phyloP scores from a whole-genome alignment of 78 protist species.

The Dictyostelium capitatum region DNA sequence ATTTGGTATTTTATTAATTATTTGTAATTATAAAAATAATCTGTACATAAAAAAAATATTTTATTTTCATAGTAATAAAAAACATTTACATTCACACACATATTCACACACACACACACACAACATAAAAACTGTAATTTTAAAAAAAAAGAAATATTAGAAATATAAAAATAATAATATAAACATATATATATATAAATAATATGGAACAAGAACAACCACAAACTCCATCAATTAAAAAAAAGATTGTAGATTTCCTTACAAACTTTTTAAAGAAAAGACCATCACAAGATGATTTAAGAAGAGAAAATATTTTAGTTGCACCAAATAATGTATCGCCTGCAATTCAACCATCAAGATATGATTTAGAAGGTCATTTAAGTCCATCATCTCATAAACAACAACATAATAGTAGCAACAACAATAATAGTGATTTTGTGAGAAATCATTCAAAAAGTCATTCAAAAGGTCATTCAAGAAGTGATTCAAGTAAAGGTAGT shows the following conservation, averaged over 20 bases:
- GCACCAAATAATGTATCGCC: slow-evolving; percentile 46
- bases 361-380: slow-evolving; percentile 27
- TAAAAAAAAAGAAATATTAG: neutral
- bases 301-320: slow-evolving; percentile 59
- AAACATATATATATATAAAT: neutral
- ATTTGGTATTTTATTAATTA: too few relatives aligned
- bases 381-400: slow-evolving; percentile 1
- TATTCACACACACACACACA: neutral
- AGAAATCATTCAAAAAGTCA: slow-evolving; percentile 6
- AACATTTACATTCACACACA: neutral
- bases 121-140: neutral
- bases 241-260: slow-evolving; percentile 59
- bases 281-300: slow-evolving; percentile 63
- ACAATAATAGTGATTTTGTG: neutral
- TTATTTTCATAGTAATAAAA: neutral
- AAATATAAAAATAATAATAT: neutral
- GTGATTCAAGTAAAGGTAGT: neutral
- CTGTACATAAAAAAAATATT: neutral
- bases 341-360: slow-evolving; percentile 45
- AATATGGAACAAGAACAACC: slow-evolving; percentile 7
- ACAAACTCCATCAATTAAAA: slow-evolving; percentile 41
- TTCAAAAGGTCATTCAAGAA: slow-evolving; percentile 1
- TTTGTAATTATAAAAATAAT: neutral
- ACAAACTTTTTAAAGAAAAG: slow-evolving; percentile 47
- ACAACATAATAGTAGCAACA: neutral